Conservation (phyloP, 1,284 basidiomycete species). For the Schizopora paradoxa region DNA sequence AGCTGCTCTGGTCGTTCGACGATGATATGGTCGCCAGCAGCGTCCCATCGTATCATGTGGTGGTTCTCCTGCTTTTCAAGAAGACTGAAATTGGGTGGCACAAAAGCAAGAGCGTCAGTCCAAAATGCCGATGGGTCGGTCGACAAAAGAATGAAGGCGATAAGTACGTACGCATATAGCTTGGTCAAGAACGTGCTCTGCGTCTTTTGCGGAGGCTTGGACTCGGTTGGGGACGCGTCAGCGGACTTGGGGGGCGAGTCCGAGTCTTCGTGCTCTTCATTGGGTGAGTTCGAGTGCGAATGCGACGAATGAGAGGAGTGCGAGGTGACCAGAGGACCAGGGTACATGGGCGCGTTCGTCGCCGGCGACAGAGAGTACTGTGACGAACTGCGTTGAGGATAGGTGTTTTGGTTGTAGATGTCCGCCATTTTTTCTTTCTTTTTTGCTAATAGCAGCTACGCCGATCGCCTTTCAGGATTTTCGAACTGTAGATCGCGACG, state of each 20-base stretch:
- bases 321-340: constrained; percentile 8
- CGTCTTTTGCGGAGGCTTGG: constrained; percentile 45
- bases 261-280: constrained; percentile 19
- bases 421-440: too few species aligned
- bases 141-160: constrained; percentile 16
- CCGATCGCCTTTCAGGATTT: background rate
- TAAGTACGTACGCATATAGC: constrained; percentile 75
- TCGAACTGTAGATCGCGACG: background rate
- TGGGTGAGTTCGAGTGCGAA: constrained; percentile 3
- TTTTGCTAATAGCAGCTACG: too few species aligned
- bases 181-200: constrained; percentile 90
- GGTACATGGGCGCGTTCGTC: constrained; percentile 27
- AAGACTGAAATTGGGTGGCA: constrained; percentile 42
- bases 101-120: constrained; percentile 7
- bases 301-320: constrained; percentile 9
- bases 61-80: constrained; percentile 82
- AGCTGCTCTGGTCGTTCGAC: constrained; percentile 87
- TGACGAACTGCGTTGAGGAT: constrained; percentile 22
- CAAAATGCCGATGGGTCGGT: constrained; percentile 4
- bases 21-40: constrained; percentile 84
- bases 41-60: constrained; percentile 91
- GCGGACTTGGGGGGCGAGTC: constrained; percentile 43
- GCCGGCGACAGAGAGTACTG: constrained; percentile 32
- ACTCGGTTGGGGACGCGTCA: constrained; percentile 32
- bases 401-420: constrained; percentile 14